Base-by-base conservation (phyloP, 345 rosid genomes). In the Moricandia arvensis region DNA sequence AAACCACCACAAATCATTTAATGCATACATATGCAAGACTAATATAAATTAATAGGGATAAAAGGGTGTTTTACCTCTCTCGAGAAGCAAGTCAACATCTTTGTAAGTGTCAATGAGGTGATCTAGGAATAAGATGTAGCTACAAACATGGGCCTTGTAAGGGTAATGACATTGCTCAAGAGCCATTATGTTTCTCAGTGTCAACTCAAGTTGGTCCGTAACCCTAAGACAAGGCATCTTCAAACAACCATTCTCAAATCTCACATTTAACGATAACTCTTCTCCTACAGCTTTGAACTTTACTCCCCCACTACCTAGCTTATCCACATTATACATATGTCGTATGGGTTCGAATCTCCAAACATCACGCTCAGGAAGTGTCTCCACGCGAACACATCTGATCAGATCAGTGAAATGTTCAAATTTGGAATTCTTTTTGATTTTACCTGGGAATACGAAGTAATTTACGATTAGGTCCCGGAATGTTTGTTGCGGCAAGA, bases 111-210 rank as follows among this genome's bases (percentile, higher is more conserved):
- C 63, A 3, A 69, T 13, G n/a, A 69, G 73, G 8, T 1, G 13
- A 35, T 68, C 51, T 7, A 70, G 30, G 66, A 70, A 58, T 0
- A 38, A 5, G 55, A 59, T 33, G 29, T 41, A 59, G 38, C 11
- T 70, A 10, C 66, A 70, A 0, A 79, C 51, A 10, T 53, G 7
- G 0, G 62, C 5, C 15, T 31, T 6, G 2, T 0, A 0, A 5
- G 53, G 62, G 62, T 73, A 68, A 45, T 68, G 71, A 1, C 45
- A 62, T 38, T 67, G 43, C 43, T 67, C 71, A 51, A 51, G 45
- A 12, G 45, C 71, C 60, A 67, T 67, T 67, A 67, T 55, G 17
- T 73, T 79, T 4, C 78, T 58, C 0, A 73, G 29, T 21, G 0
- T 10, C 8, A 7, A 0, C 63, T 41, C 68, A 3, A 62, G 37